Evolutionary conservation across 2,329 filamentous ascomycete species (phyloP).

Genomic region (Xenoacremonium recifei): DNA sequence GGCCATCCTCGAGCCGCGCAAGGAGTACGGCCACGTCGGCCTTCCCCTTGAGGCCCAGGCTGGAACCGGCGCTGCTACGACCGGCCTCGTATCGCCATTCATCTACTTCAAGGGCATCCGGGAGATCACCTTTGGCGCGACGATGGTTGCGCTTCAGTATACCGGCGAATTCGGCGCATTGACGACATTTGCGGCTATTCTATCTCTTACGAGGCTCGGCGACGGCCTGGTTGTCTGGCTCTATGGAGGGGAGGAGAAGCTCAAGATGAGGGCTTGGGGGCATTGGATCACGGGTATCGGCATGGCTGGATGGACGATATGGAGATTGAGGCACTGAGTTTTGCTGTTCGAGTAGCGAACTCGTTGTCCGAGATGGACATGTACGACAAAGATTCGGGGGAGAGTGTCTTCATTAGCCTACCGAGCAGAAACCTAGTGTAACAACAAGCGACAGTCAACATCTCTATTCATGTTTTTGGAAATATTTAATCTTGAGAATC

Average conservation of each 20-base stretch:
- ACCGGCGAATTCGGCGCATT: slow-evolving; percentile 28
- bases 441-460: no score
- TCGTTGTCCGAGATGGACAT: no score
- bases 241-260: slow-evolving; percentile 22
- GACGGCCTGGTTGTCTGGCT: slow-evolving; percentile 34
- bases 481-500: no score
- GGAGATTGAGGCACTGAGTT: slow-evolving; percentile 14
- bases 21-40: slow-evolving; percentile 24
- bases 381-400: no score
- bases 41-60: slow-evolving; percentile 17
- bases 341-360: no score
- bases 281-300: slow-evolving; percentile 27
- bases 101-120: slow-evolving; percentile 35
- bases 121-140: slow-evolving; percentile 31
- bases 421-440: no score
- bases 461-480: no score
- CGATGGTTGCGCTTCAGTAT: slow-evolving; percentile 26
- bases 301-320: slow-evolving; percentile 25
- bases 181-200: slow-evolving; percentile 26
- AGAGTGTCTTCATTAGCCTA: no score
- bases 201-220: slow-evolving; percentile 29
- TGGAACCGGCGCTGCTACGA: no score
- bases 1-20: slow-evolving; percentile 19
- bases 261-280: slow-evolving; percentile 19
- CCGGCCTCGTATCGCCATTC: slow-evolving; percentile 25